A percentile compares a stretch with the other conserved stretches of the same genome.
These are phyloP conservation scores for Fallopia convolvulus DNA, from an alignment of 148 eudicot genomes.

Conservation along the genomic window DNA sequence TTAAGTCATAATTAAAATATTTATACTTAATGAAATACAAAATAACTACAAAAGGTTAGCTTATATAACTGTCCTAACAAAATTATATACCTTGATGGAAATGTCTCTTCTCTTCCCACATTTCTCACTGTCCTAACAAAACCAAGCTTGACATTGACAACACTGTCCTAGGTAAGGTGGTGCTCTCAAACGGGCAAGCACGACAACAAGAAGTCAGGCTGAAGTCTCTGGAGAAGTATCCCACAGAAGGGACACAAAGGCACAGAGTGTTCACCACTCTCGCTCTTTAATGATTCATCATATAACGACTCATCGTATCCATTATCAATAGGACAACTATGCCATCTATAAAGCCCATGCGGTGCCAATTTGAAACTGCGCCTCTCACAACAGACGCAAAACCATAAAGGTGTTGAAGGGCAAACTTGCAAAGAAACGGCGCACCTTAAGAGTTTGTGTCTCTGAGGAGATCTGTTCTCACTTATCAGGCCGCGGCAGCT, in stretches of 20 bases:
- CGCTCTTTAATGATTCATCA: constrained; percentile 13
- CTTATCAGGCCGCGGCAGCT: constrained; percentile 36
- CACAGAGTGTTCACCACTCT: constrained; percentile 15
- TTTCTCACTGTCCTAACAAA: constrained; percentile 8
- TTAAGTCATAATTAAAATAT: too few relatives aligned
- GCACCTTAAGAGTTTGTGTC: constrained; percentile 62
- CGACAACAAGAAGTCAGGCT: constrained; percentile 66
- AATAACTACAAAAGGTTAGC: too few relatives aligned
- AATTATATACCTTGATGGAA: too few relatives aligned
- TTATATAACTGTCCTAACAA: too few relatives aligned
- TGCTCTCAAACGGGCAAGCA: constrained; percentile 34
- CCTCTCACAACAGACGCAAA: constrained; percentile 68
- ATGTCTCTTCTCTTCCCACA: too few relatives aligned
- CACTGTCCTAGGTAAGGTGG: background rate
- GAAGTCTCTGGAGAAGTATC: constrained; percentile 66
- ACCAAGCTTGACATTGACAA: background rate
- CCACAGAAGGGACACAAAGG: constrained; percentile 92
- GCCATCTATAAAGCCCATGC: constrained; percentile 37
- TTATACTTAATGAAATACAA: too few relatives aligned
- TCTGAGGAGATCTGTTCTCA: constrained; percentile 21
- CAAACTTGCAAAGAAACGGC: constrained; percentile 66
- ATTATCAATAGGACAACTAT: constrained; percentile 31
- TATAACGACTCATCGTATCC: constrained; percentile 16
- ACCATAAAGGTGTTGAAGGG: constrained; percentile 68
- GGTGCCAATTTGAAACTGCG: constrained; percentile 52